A percentile compares a stretch with the other conserved stretches of the same genome.
Evolutionary conservation across 768 basidiomycete species (phyloP).

Genomic region (Suillus weaverae): DNA sequence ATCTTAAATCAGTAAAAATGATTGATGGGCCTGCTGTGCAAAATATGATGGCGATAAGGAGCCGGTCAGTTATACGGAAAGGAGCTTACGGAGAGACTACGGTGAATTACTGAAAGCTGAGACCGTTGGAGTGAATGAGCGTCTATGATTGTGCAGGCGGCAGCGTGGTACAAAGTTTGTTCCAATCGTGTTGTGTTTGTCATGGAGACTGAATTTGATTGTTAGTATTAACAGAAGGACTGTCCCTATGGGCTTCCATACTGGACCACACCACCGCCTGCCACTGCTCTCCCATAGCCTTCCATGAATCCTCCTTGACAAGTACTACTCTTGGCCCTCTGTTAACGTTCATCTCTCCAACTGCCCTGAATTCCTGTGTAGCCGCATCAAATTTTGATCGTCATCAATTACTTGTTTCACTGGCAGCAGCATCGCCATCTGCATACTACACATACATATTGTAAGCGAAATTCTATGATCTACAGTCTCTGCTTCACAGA

Average conservation of each 20-base stretch:
- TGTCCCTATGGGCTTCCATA: background rate
- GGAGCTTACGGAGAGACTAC: background rate
- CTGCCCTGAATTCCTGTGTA: background rate
- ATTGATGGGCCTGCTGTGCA: conserved; percentile 5
- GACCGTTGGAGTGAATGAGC: background rate
- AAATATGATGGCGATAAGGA: background rate
- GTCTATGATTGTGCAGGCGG: background rate
- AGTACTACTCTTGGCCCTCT: background rate
- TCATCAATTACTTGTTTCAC: background rate
- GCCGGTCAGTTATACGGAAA: background rate
- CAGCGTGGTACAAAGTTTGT: background rate
- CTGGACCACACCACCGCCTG: background rate
- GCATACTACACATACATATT: conserved; percentile 2
- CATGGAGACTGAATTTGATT: conserved; percentile 20
- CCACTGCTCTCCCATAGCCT: background rate
- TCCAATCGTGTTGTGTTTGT: conserved; percentile 8
- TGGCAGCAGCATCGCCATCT: background rate
- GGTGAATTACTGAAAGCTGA: background rate
- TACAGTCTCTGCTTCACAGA: background rate
- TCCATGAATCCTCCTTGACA: conserved; percentile 1
- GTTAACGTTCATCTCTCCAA: background rate
- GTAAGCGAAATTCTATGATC: background rate
- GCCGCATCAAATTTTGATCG: conserved; percentile 1
- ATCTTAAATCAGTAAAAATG: background rate
- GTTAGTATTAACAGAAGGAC: background rate